phyloP scores from a whole-genome alignment of 1,139 yeast species.

The Kodamaea anthophila region DNA sequence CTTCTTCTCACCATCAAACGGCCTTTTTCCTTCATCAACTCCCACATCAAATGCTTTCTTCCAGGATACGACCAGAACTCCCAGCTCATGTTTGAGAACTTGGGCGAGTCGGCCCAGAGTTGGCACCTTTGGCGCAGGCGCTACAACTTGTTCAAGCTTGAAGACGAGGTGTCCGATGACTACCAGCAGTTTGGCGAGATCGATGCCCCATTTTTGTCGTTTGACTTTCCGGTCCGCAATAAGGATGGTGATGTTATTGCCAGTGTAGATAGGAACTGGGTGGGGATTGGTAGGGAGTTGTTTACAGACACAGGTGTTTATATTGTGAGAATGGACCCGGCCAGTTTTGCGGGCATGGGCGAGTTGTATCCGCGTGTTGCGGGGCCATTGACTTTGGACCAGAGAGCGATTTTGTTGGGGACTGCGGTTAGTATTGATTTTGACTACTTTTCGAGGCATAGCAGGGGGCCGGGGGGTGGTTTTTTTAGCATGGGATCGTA shows the following conservation, averaged over 20 bases:
- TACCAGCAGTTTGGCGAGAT: slow-evolving; percentile 75
- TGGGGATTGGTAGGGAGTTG: slow-evolving; percentile 85
- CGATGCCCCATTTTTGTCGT: slow-evolving; percentile 81
- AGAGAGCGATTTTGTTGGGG: slow-evolving; percentile 79
- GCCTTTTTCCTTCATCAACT: slow-evolving; percentile 83
- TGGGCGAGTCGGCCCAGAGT: slow-evolving; percentile 85
- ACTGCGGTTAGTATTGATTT: slow-evolving; percentile 90
- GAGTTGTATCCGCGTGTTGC: slow-evolving; percentile 34
- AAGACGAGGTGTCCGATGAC: slow-evolving; percentile 38
- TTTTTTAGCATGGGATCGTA: slow-evolving; percentile 26
- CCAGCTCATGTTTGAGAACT: slow-evolving; percentile 37
- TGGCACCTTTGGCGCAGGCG: slow-evolving; percentile 94
- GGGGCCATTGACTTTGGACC: slow-evolving; percentile 59
- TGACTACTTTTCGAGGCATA: slow-evolving; percentile 89
- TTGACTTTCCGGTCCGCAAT: slow-evolving; percentile 74
- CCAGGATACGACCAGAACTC: slow-evolving; percentile 46
- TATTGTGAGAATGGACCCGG: slow-evolving; percentile 75
- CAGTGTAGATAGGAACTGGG: slow-evolving; percentile 88
- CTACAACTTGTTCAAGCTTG: slow-evolving; percentile 66
- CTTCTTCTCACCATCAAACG: slow-evolving; percentile 65
- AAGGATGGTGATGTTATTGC: slow-evolving; percentile 57
- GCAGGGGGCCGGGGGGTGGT: slow-evolving; percentile 46
- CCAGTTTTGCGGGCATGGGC: slow-evolving; percentile 47
- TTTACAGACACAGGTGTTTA: slow-evolving; percentile 95
- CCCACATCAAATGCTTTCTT: slow-evolving; percentile 69